Evolutionary conservation across 2,329 filamentous ascomycete genomes (phyloP), one percentile per base, ranked within the genome.

Genomic region (Colletotrichum tabaci): DNA sequence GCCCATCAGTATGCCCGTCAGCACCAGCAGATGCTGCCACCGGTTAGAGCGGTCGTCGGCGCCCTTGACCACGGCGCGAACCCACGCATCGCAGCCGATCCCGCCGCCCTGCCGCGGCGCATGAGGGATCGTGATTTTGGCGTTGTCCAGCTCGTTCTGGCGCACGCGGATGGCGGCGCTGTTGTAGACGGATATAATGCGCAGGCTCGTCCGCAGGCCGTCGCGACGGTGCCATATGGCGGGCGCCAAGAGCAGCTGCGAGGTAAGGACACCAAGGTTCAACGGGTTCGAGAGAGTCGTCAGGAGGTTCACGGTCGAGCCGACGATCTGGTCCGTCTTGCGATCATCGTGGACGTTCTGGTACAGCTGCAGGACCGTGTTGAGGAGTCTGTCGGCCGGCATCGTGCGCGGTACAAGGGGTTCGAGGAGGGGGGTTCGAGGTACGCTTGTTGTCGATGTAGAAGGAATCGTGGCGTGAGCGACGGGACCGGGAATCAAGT

Each of bases 21-120:
- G 87, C 6, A 95, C 88, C n/a, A 98, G 85, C 40, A 95, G 82
- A 80, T 98, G 95, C 80, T 94, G 92, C 94, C 94, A 98, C 77
- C 94, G 86, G 35, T 86, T 87, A 18, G 90, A 90, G 55, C 86
- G 85, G 42, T 87, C 87, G 65, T 91, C 89, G 12, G 87, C 85
- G 46, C 89, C 89, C 75, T 87, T 87, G 53, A 87, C 85, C 4
- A 91, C 85, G 0, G 88, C 88, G 23, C 85, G 84, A 10, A 88
- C 83, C 89, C 89, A 91, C 26, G 82, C 84, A 61, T 89, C 87
- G 74, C 84, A 84, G 35, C 78, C 73, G 10, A 90, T 73, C 4
- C 83, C 85, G 62, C 85, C 82, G 13, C 84, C 84, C n/a, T 81
- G 78, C 16, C 76, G 76, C 15, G 68, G 74, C 70, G 78, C 42